Conservation (phyloP, 352 stramenopile genomes). For the Elongisporangium anandrum region DNA sequence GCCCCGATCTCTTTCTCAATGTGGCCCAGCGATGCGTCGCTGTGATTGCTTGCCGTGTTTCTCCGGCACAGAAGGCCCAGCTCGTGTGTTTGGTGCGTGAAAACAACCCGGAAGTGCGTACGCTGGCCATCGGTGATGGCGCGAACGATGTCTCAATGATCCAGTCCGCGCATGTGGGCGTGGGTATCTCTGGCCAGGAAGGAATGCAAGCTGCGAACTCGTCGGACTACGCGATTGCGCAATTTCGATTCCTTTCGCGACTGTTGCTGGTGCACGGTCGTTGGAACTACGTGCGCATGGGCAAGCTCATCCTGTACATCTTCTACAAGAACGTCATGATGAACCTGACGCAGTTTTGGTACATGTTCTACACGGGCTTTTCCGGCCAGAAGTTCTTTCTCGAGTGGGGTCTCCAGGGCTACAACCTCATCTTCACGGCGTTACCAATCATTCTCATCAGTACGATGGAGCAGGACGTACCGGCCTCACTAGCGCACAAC, state of each 20-base stretch:
- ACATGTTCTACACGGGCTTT: slow-evolving; percentile 89
- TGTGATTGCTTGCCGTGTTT: slow-evolving; percentile 93
- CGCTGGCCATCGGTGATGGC: slow-evolving; percentile 92
- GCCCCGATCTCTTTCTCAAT: slow-evolving; percentile 59
- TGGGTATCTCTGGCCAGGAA: slow-evolving; percentile 92
- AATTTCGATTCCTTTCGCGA: slow-evolving; percentile 91
- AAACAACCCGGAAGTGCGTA: slow-evolving; percentile 79
- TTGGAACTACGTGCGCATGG: slow-evolving; percentile 93
- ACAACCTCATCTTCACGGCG: slow-evolving; percentile 87
- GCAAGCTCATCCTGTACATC: slow-evolving; percentile 91
- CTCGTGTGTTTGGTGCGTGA: slow-evolving; percentile 91
- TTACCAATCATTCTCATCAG: slow-evolving; percentile 81
- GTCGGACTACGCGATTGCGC: slow-evolving; percentile 92
- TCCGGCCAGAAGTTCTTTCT: slow-evolving; percentile 87
- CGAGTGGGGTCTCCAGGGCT: slow-evolving; percentile 83
- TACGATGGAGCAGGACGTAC: slow-evolving; percentile 84
- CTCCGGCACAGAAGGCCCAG: slow-evolving; percentile 91
- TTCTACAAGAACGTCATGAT: slow-evolving; percentile 97
- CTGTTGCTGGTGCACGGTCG: slow-evolving; percentile 92
- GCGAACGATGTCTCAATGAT: slow-evolving; percentile 98
- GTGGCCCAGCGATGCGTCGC: slow-evolving; percentile 83
- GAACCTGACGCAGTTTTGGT: slow-evolving; percentile 94
- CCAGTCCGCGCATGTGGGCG: slow-evolving; percentile 88
- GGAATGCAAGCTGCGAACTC: slow-evolving; percentile 94
- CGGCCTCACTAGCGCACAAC: slow-evolving; percentile 53